Evolutionary conservation across 2,329 filamentous ascomycete species (phyloP).

Genomic region (Corniculantispora saksenae): DNA sequence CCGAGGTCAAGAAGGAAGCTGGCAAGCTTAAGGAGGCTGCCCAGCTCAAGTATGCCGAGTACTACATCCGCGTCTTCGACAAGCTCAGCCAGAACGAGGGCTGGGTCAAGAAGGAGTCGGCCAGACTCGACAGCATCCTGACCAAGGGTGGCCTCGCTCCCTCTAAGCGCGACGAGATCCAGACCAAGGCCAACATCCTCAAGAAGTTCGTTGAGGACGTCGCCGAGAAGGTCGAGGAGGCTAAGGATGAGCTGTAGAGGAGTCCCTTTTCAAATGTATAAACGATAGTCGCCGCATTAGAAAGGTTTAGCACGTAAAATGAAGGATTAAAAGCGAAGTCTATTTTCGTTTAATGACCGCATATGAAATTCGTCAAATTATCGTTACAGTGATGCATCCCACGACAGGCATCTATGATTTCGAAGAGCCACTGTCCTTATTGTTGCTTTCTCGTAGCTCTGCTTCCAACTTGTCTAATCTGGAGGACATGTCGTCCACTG

Average conservation of each 20-base stretch:
- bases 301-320: not conserved
- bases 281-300: constrained; percentile 13
- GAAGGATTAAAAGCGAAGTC: not conserved
- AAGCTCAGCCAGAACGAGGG: constrained; percentile 78
- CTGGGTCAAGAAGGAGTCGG: constrained; percentile 83
- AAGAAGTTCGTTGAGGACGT: constrained; percentile 69
- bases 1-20: constrained; percentile 72
- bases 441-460: constrained; percentile 62
- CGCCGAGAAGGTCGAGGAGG: constrained; percentile 47
- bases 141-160: constrained; percentile 83
- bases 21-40: constrained; percentile 62
- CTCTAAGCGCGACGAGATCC: constrained; percentile 86
- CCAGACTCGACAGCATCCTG: constrained; percentile 76
- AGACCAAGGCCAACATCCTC: constrained; percentile 84
- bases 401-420: constrained; percentile 31
- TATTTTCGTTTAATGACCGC: not conserved
- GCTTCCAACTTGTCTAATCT: constrained; percentile 82
- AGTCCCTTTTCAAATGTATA: constrained; percentile 38
- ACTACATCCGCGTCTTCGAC: constrained; percentile 89
- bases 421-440: constrained; percentile 41
- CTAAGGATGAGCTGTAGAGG: constrained; percentile 71
- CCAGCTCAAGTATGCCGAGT: constrained; percentile 79
- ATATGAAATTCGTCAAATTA: not conserved
- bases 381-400: not conserved
- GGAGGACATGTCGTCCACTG: constrained; percentile 93